phyloP scores from a whole-genome alignment of 495 filamentous ascomycete species.

The Trichoderma parareesei region DNA sequence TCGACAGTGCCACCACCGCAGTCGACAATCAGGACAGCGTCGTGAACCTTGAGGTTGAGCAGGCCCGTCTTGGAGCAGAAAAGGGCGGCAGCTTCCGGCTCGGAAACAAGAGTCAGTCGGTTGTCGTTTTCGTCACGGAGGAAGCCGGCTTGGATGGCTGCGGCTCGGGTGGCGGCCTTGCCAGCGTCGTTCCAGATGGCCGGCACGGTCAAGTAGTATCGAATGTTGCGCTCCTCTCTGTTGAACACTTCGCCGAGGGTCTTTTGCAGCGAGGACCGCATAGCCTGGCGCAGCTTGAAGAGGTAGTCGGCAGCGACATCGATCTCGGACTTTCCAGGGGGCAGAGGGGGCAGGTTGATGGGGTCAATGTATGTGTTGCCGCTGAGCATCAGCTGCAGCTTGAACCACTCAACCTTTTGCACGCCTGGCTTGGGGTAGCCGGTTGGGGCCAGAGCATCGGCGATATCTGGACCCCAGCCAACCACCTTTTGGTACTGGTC shows the following conservation, averaged over 20 bases:
- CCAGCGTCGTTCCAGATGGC: slow-evolving; percentile 73
- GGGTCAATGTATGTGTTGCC: slow-evolving; percentile 74
- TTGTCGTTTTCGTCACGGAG: slow-evolving; percentile 69
- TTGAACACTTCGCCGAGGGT: slow-evolving; percentile 71
- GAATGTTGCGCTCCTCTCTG: slow-evolving; percentile 65
- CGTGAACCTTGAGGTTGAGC: slow-evolving; percentile 64
- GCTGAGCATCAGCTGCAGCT: slow-evolving; percentile 68
- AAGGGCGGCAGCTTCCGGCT: slow-evolving; percentile 64
- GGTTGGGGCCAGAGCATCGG: slow-evolving; percentile 63
- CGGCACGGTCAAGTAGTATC: slow-evolving; percentile 65
- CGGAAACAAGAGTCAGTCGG: slow-evolving; percentile 60
- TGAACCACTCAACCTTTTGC: slow-evolving; percentile 75
- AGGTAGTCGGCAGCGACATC: slow-evolving; percentile 71
- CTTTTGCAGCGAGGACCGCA: slow-evolving; percentile 65
- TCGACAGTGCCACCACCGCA: slow-evolving; percentile 70
- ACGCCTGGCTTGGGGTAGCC: slow-evolving; percentile 69
- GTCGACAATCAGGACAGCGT: slow-evolving; percentile 67
- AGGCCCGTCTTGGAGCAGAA: slow-evolving; percentile 70
- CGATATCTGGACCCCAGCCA: slow-evolving; percentile 69
- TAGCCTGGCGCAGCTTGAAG: slow-evolving; percentile 67
- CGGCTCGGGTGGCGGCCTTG: slow-evolving; percentile 63
- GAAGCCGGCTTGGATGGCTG: slow-evolving; percentile 68
- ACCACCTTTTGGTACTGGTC: slow-evolving; percentile 72
- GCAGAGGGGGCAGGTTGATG: slow-evolving; percentile 68
- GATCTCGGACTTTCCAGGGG: slow-evolving; percentile 69